Base-by-base conservation (phyloP, 495 filamentous ascomycete genomes). In the Pyronema omphalodes region DNA sequence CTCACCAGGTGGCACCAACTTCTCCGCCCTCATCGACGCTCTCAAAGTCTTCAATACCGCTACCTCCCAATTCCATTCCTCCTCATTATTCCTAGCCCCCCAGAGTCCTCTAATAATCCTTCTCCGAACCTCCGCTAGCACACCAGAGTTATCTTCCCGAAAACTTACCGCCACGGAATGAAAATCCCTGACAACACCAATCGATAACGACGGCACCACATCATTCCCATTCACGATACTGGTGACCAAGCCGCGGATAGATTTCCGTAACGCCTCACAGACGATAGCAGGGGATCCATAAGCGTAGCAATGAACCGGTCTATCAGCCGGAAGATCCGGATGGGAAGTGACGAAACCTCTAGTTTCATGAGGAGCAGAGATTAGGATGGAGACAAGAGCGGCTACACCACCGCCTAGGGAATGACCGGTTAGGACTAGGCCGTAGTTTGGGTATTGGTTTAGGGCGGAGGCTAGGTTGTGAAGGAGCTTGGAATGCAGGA, bases 381-480 rank as follows among this genome's bases (percentile, higher is more conserved):
- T 75, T 71, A 88, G 78, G 35, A 83, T 82, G 43, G 79, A 81
- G 0, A 88, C 72, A 9, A 88, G 70, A 1, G 83, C 77, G 3
- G 83, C 82, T 1, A 88, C 84, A 35, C 78, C 83, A 12, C 78
- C 84, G 19, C 84, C 84, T 3, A 88, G 72, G 2, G 82, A 86
- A 67, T 88, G 84, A 0, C 84, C 84, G 18, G 81, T 83, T 1
- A 88, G 68, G 0, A 88, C 76, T 14, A 88, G 73, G 15, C 84
- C 84, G 61, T 88, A 88, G 34, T 80, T 78, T 2, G 74, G 67
- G 55, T 79, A 82, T 49, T 84, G 76, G 52, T 84, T 79, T 1
- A 88, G 69, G 0, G 84, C 82, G n/a, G 77, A 72, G 59, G 76
- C 75, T 29, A 88, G 74, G 0, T 78, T 84, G 47, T 74, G 70